These are phyloP conservation scores for Xylariales sp. DNA, from an alignment of 2,329 filamentous ascomycete species.

Conservation along the genomic window DNA sequence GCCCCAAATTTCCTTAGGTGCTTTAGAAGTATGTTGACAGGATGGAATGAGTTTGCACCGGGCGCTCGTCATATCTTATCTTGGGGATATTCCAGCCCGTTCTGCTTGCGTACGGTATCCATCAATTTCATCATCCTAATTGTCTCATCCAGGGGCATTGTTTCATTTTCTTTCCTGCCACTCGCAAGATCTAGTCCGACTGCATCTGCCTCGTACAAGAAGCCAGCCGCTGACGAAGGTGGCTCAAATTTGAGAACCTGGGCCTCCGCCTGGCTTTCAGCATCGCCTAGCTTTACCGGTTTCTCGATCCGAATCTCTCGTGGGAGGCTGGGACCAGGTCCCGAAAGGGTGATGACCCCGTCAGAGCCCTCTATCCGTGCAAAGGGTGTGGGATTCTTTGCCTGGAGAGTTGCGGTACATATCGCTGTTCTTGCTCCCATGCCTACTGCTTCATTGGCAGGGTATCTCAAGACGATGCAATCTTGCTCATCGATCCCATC, in stretches of 20 bases:
- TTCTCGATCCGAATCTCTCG: not conserved
- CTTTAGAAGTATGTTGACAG: not conserved
- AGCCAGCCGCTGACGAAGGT: not conserved
- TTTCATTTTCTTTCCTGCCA: not conserved
- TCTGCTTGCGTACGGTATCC: not conserved
- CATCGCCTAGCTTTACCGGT: too few relatives aligned
- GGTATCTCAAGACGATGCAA: not conserved
- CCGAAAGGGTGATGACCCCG: not conserved
- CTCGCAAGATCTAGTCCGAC: not conserved
- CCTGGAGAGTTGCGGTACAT: not conserved
- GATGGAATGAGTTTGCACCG: not conserved
- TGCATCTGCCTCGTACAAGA: constrained; percentile 2
- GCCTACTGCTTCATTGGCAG: not conserved
- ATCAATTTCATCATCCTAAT: not conserved
- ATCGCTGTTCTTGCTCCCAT: not conserved
- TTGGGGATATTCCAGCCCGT: not conserved
- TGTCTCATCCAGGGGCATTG: not conserved
- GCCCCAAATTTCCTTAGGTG: not conserved
- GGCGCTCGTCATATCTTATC: not conserved
- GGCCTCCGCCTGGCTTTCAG: not conserved
- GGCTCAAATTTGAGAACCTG: not conserved
- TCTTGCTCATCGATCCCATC: not conserved
- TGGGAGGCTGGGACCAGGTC: not conserved
- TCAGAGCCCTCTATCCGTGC: not conserved
- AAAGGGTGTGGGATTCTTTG: not conserved